Evolutionary conservation across 2,329 filamentous ascomycete species (phyloP), one percentile per base, ranked within the genome.

Genomic region (Trichophyton verrucosum): DNA sequence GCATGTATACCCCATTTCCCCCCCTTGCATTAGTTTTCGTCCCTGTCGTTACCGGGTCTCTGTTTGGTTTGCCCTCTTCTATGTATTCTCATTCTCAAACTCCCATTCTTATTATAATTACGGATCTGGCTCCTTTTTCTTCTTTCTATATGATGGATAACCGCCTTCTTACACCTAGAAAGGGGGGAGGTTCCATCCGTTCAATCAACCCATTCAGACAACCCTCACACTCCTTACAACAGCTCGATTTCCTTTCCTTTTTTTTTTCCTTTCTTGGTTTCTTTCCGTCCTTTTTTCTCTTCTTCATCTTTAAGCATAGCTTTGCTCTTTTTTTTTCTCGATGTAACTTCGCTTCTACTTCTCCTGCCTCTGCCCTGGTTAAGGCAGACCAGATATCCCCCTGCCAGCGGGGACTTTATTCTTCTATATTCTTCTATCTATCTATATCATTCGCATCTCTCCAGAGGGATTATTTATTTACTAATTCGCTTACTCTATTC

Each of bases 1-100:
- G 36, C 55, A 57, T 57, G 55, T 57, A 57, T 57, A 57, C 55
- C 55, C 55, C 33, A 53, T 33, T 53, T 13, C 7, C 15, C 49
- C 49, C 49, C 49, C 49, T 36, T 57, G 55, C 55, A 57, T 57
- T 44, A 38, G 11, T 44, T 57, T 30, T 57, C 36, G 15, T 57
- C 38, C 55, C 55, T 57, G 55, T 57, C 55, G 17, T 44, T 57
- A 57, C 55, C 55, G 15, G 55, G 55, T 57, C 36, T 57, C 17
- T 42, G 40, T 42, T 57, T 44, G 33, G 36, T 57, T 24, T 57
- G 55, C 30, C 49, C 15, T 17, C 27, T 33, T 33, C 49, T 33
- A 30, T 53, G 27, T 55, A n/a, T 33, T 55, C 20, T 36, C 15
- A 17, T 36, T 55, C 13, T n/a, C 13, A 30, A 30, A 38, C 13